Evolutionary conservation across 352 stramenopile genomes (phyloP).

Genomic region (Achlya hypogyna): DNA sequence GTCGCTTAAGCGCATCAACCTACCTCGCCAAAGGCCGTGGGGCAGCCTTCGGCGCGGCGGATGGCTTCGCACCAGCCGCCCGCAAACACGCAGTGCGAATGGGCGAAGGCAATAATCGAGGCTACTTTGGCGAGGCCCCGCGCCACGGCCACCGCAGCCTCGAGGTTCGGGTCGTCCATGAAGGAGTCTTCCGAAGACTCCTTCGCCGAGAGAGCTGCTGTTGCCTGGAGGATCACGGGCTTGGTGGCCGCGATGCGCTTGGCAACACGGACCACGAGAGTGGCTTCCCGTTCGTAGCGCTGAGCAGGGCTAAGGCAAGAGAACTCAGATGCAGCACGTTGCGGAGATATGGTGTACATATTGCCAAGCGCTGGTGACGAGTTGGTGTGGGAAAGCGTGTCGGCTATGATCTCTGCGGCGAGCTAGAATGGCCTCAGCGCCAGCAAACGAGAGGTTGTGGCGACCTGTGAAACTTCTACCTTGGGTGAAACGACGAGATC

Average conservation of each 20-base stretch:
- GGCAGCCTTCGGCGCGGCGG: background rate
- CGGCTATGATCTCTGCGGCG: slow-evolving; percentile 18
- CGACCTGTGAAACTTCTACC: slow-evolving; percentile 8
- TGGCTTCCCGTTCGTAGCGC: background rate
- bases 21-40: background rate
- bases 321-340: background rate
- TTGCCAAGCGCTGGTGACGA: slow-evolving; percentile 6
- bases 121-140: slow-evolving; percentile 24
- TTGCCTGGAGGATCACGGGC: background rate
- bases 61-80: slow-evolving; percentile 6
- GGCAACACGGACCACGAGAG: background rate
- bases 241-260: slow-evolving; percentile 1
- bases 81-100: slow-evolving; percentile 15
- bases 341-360: background rate
- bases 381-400: slow-evolving; percentile 14
- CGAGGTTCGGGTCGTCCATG: slow-evolving; percentile 47
- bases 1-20: background rate
- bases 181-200: background rate
- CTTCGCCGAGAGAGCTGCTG: background rate
- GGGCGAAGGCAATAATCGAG: slow-evolving; percentile 1
- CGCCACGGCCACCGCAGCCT: slow-evolving; percentile 35
- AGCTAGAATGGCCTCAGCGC: background rate
- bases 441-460: background rate
- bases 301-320: background rate
- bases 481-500: background rate